A percentile compares a stretch with the other conserved stretches of the same genome.
Conservation (phyloP, 2,329 filamentous ascomycete species). For the Colletotrichum tabaci region DNA sequence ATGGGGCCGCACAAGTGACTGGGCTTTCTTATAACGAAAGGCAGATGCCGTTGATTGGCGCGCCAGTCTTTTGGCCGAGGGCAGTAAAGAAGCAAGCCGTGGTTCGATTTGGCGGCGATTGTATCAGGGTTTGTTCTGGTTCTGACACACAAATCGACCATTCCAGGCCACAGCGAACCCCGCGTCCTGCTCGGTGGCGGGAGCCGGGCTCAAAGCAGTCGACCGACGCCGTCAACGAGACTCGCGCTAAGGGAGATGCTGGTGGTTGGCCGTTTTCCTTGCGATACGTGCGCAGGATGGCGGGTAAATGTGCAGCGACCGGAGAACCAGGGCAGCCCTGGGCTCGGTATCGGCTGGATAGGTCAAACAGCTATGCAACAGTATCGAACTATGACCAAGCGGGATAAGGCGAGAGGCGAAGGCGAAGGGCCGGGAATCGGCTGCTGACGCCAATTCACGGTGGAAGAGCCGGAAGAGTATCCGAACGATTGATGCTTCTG, state of each 20-base stretch:
- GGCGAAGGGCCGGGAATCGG: neutral
- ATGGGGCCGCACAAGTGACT: neutral
- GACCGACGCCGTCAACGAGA: constrained; percentile 9
- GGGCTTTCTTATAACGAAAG: neutral
- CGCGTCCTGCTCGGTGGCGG: constrained; percentile 6
- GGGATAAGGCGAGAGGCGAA: constrained; percentile 4
- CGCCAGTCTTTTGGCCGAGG: neutral
- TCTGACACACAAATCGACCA: constrained; percentile 20
- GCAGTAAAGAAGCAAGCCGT: neutral
- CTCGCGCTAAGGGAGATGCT: constrained; percentile 5
- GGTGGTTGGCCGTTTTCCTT: neutral
- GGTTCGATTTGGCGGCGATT: neutral
- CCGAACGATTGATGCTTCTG: constrained; percentile 16
- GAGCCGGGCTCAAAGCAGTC: constrained; percentile 10
- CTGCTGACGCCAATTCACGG: neutral
- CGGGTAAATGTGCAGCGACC: constrained; percentile 46
- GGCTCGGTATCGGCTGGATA: constrained; percentile 18
- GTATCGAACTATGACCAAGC: neutral
- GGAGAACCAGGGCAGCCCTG: constrained; percentile 47
- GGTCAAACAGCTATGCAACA: neutral
- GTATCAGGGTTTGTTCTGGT: constrained; percentile 17
- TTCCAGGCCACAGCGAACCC: constrained; percentile 9
- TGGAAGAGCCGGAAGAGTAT: constrained; percentile 21
- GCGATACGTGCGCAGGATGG: neutral
- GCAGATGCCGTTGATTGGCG: neutral